Evolutionary conservation across 495 filamentous ascomycete species (phyloP).

Genomic region (Pyrenula aspistea): DNA sequence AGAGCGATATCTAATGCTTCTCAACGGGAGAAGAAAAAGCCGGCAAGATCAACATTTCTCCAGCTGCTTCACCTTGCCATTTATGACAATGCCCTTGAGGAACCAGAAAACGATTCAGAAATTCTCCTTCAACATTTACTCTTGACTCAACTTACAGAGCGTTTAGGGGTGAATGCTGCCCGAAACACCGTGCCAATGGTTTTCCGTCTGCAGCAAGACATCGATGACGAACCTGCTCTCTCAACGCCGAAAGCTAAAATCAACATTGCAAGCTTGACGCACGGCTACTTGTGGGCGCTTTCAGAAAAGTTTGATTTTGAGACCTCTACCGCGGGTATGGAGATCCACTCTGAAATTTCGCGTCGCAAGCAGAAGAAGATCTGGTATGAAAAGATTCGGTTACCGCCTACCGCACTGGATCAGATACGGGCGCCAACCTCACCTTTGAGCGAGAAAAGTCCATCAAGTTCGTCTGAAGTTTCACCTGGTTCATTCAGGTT

Average conservation of each 20-base stretch:
- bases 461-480: slow-evolving; percentile 23
- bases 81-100: slow-evolving; percentile 72
- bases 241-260: slow-evolving; percentile 48
- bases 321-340: slow-evolving; percentile 47
- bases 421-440: slow-evolving; percentile 22
- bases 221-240: slow-evolving; percentile 45
- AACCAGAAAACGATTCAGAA: slow-evolving; percentile 55
- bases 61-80: slow-evolving; percentile 76
- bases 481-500: slow-evolving; percentile 48
- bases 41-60: slow-evolving; percentile 55
- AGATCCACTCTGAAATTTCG: slow-evolving; percentile 63
- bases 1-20: slow-evolving; percentile 60
- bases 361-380: slow-evolving; percentile 56
- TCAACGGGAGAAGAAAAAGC: slow-evolving; percentile 42
- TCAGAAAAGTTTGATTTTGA: slow-evolving; percentile 70
- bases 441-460: slow-evolving; percentile 10
- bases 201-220: slow-evolving; percentile 73
- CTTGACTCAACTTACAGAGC: slow-evolving; percentile 55
- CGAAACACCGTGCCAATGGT: slow-evolving; percentile 77
- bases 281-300: slow-evolving; percentile 75
- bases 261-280: slow-evolving; percentile 68
- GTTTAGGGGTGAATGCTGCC: slow-evolving; percentile 75
- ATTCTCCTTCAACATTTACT: slow-evolving; percentile 65
- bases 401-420: slow-evolving; percentile 41
- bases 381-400: slow-evolving; percentile 57